Evolutionary conservation across 805 yeast genomes (phyloP), one percentile per base, ranked within the genome.

Genomic region (Lipomyces yamadae): DNA sequence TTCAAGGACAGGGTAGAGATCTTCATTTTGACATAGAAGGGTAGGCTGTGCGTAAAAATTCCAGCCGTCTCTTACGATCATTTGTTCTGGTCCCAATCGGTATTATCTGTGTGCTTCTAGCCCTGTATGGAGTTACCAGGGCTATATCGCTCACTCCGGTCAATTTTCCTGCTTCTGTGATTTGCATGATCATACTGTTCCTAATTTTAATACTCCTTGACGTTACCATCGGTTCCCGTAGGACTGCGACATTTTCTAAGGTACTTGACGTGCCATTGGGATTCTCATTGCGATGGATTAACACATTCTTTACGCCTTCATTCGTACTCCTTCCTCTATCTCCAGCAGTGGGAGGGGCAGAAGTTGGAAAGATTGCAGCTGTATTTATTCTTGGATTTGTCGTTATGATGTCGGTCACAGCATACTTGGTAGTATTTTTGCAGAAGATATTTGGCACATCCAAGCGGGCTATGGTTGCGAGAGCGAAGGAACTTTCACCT

Each of bases 271-370:
- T 88, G n/a, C 85, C 91, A 15, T 84, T 84, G 78, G 88, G 89
- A 68, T 88, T 89, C 75, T 81, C 88, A 1, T 80, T 90, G 60
- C 81, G 88, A 63, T 90, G 95, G 94, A 90, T 90, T 77, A 89
- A 88, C 74, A 83, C 88, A 4, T 89, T 87, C 74, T 90, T 90
- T 80, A 86, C 91, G 0, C 94, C 95, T 0, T 87, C 92, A 0
- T 90, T 90, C 74, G 85, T 90, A 48, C 84, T 88, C 0, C 81
- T 90, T 42, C 94, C 94, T 0, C 80, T 89, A 62, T 84, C 91
- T 11, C 83, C 84, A n/a, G 83, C 84, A 67, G 87, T 90, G 58
- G 80, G 87, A 18, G 87, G 87, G 55, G 83, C 82, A 30, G 94
- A 90, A 71, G 90, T 91, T 10, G 80, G 88, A 71, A 87, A 87